Evolutionary conservation across 1,139 yeast species (phyloP).

Genomic region (Saccharomycopsis hybrid): DNA sequence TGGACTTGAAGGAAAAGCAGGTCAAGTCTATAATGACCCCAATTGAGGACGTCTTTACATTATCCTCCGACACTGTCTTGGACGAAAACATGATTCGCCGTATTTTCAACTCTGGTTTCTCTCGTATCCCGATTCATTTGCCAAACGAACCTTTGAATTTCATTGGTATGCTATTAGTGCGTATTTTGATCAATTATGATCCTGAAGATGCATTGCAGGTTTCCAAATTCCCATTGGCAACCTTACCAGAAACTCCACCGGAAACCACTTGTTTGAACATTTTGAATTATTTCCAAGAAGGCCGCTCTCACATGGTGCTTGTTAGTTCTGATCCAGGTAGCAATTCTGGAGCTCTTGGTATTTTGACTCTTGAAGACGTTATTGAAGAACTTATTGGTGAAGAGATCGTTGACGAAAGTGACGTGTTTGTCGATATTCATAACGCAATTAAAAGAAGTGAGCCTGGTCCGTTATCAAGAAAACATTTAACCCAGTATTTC

Average conservation of each 20-base stretch:
- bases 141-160: slow-evolving; percentile 88
- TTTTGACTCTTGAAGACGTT: slow-evolving; percentile 92
- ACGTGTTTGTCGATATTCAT: slow-evolving; percentile 86
- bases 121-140: slow-evolving; percentile 90
- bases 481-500: slow-evolving; percentile 62
- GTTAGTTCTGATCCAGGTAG: slow-evolving; percentile 86
- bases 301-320: slow-evolving; percentile 95
- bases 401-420: slow-evolving; percentile 96
- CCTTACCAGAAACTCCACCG: slow-evolving; percentile 88
- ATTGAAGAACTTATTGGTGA: slow-evolving; percentile 97
- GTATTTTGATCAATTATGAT: slow-evolving; percentile 90
- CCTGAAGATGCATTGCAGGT: slow-evolving; percentile 95
- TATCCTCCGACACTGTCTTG: slow-evolving; percentile 76
- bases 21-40: slow-evolving; percentile 93
- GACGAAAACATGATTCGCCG: slow-evolving; percentile 84
- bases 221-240: slow-evolving; percentile 89
- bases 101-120: slow-evolving; percentile 89
- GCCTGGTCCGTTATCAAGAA: slow-evolving; percentile 79
- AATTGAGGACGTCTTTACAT: slow-evolving; percentile 80
- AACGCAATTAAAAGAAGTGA: slow-evolving; percentile 74
- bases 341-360: slow-evolving; percentile 83
- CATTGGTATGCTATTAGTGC: slow-evolving; percentile 89
- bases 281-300: slow-evolving; percentile 93
- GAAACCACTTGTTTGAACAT: slow-evolving; percentile 92
- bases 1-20: slow-evolving; percentile 87